Conservation (phyloP, 805 yeast genomes). For the Metschnikowia corniflorae region DNA sequence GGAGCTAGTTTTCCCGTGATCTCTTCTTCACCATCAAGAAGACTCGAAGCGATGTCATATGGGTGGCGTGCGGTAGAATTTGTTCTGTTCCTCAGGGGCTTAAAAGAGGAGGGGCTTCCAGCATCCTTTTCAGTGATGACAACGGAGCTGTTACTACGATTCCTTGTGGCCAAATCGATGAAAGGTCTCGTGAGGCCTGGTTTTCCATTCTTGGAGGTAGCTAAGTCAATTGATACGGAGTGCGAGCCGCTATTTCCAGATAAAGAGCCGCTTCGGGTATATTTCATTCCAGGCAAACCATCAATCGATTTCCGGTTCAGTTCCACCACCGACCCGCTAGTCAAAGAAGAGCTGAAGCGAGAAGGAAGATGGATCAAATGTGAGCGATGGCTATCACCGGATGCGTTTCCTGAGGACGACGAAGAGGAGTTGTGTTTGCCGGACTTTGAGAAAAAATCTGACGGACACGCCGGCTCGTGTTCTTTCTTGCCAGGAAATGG, state of each 20-base stretch:
- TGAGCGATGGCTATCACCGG: slow-evolving; percentile 25
- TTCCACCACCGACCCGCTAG: slow-evolving; percentile 36
- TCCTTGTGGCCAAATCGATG: slow-evolving; percentile 19
- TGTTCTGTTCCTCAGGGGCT: too few relatives aligned
- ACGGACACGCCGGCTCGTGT: slow-evolving; percentile 37
- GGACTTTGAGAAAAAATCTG: slow-evolving; percentile 47
- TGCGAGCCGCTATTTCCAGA: slow-evolving; percentile 7
- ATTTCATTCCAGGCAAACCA: slow-evolving; percentile 35
- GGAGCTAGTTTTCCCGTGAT: slow-evolving; percentile 44
- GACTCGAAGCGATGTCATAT: slow-evolving; percentile 10
- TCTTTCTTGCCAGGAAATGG: slow-evolving; percentile 21
- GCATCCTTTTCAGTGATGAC: slow-evolving; percentile 31
- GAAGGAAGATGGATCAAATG: slow-evolving; percentile 46
- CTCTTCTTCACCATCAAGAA: slow-evolving; percentile 16
- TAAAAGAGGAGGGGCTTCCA: slow-evolving; percentile 2
- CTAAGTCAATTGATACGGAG: slow-evolving; percentile 1
- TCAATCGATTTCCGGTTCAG: slow-evolving; percentile 27
- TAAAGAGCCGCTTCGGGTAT: slow-evolving; percentile 26
- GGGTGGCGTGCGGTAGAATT: slow-evolving; percentile 12
- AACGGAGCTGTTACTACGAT: slow-evolving; percentile 27
- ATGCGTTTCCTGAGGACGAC: slow-evolving; percentile 19
- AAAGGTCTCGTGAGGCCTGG: slow-evolving; percentile 10
- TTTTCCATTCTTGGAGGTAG: slow-evolving; percentile 2
- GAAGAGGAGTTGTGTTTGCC: slow-evolving; percentile 21
- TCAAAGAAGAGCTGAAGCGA: slow-evolving; percentile 26